Evolutionary conservation across 495 filamentous ascomycete species (phyloP).

Genomic region (Platismatia glauca): DNA sequence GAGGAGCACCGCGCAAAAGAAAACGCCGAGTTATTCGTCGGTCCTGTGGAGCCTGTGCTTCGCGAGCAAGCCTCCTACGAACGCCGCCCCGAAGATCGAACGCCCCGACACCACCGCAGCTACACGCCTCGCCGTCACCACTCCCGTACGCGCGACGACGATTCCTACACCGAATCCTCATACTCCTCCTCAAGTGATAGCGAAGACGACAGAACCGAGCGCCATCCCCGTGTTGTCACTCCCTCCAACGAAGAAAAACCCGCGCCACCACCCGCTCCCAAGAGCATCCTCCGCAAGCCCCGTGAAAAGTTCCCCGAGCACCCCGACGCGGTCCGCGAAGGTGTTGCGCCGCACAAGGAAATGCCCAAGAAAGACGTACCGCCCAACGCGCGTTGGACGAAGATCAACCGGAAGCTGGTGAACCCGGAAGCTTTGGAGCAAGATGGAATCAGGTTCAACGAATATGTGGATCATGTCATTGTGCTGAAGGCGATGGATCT

Average conservation of each 20-base stretch:
- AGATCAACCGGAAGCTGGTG: constrained; percentile 54
- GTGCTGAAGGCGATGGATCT: constrained; percentile 53
- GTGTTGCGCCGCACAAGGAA: constrained; percentile 63
- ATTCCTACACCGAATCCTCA: constrained; percentile 22
- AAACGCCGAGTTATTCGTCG: constrained; percentile 16
- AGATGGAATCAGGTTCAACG: constrained; percentile 59
- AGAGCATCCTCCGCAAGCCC: constrained; percentile 56
- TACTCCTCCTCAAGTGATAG: constrained; percentile 24
- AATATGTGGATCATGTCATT: constrained; percentile 53
- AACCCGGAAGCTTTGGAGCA: constrained; percentile 58
- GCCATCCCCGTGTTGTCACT: constrained; percentile 40
- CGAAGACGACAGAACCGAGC: constrained; percentile 2
- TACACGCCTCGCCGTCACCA: constrained; percentile 20
- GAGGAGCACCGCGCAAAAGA: constrained; percentile 14
- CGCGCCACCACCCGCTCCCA: constrained; percentile 36
- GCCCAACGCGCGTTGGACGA: constrained; percentile 61
- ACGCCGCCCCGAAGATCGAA: constrained; percentile 18
- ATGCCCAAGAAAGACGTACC: constrained; percentile 51
- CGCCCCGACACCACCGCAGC: constrained; percentile 11
- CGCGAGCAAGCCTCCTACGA: constrained; percentile 26
- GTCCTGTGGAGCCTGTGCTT: constrained; percentile 13
- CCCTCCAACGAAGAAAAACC: constrained; percentile 26
- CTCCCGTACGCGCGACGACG: constrained; percentile 18
- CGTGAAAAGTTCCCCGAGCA: constrained; percentile 65
- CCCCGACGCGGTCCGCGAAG: constrained; percentile 54